A percentile compares a stretch with the other conserved stretches of the same genome.
phyloP scores from a whole-genome alignment of 371 early-diverging fungal genomes.

The Blakeslea trispora region DNA sequence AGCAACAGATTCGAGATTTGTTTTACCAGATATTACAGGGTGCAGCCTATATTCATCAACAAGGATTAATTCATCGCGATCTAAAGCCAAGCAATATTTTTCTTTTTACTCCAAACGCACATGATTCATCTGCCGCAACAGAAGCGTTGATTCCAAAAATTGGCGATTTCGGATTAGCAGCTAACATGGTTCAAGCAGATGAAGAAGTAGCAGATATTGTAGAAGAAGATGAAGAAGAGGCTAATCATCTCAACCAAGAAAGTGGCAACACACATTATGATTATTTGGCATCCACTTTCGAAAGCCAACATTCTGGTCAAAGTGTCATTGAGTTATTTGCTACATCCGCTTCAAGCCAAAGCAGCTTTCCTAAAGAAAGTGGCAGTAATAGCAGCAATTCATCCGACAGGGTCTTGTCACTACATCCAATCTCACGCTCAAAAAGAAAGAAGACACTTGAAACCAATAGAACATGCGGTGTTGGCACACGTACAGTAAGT shows the following conservation, averaged over 20 bases:
- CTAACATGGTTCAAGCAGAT: constrained; percentile 35
- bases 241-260: too few species aligned
- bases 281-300: neutral
- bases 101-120: constrained; percentile 29
- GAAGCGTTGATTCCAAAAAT: constrained; percentile 70
- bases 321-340: constrained; percentile 8
- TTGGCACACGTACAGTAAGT: constrained; percentile 74
- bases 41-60: constrained; percentile 72
- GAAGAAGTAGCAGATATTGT: constrained; percentile 8
- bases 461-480: constrained; percentile 53
- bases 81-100: constrained; percentile 84
- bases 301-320: constrained; percentile 4
- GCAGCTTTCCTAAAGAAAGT: neutral
- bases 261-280: neutral
- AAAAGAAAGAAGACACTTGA: constrained; percentile 1
- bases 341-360: neutral
- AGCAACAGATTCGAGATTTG: constrained; percentile 44
- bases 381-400: constrained; percentile 1
- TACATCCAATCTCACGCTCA: neutral
- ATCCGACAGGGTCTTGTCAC: constrained; percentile 6
- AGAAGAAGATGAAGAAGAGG: constrained; percentile 1
- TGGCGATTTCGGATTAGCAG: constrained; percentile 89
- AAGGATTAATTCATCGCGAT: constrained; percentile 78
- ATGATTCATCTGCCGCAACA: constrained; percentile 9
- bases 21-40: constrained; percentile 64